These are phyloP conservation scores for Aaosphaeria pasadenensis DNA, from an alignment of 2,329 filamentous ascomycete species.

Conservation along the genomic window DNA sequence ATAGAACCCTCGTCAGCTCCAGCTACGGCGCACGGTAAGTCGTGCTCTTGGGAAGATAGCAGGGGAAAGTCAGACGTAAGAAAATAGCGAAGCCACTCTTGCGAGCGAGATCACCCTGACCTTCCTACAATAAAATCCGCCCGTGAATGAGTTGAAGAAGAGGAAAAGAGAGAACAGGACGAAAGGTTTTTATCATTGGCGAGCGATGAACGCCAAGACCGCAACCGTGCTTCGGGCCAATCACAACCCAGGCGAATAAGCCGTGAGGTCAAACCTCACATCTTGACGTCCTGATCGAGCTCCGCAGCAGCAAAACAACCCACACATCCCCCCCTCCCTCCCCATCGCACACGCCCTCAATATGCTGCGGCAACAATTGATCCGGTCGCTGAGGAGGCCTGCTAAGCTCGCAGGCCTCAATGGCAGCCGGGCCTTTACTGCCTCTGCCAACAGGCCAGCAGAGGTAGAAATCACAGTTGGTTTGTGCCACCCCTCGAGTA, in stretches of 20 bases:
- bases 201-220: not conserved
- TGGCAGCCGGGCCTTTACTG: constrained; percentile 76
- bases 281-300: constrained; percentile 16
- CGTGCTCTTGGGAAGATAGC: constrained; percentile 61
- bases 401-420: constrained; percentile 51
- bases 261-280: constrained; percentile 3
- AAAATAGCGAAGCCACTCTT: constrained; percentile 9
- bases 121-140: constrained; percentile 66
- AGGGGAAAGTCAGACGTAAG: constrained; percentile 56
- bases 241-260: constrained; percentile 16
- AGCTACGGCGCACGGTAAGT: constrained; percentile 58
- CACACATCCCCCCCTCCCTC: constrained; percentile 10
- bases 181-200: constrained; percentile 29
- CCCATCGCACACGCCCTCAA: constrained; percentile 33
- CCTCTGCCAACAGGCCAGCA: constrained; percentile 72
- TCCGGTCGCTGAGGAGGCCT: constrained; percentile 60
- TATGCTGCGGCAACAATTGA: constrained; percentile 64
- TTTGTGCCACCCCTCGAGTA: constrained; percentile 48
- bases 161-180: constrained; percentile 21
- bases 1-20: constrained; percentile 57
- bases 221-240: constrained; percentile 19
- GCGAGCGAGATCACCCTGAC: constrained; percentile 33
- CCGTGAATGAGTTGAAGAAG: constrained; percentile 56
- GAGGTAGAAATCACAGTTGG: constrained; percentile 97
- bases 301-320: constrained; percentile 17